Evolutionary conservation across 495 filamentous ascomycete genomes (phyloP), one percentile per base, ranked within the genome.

Genomic region (Penicillium pancosmium): DNA sequence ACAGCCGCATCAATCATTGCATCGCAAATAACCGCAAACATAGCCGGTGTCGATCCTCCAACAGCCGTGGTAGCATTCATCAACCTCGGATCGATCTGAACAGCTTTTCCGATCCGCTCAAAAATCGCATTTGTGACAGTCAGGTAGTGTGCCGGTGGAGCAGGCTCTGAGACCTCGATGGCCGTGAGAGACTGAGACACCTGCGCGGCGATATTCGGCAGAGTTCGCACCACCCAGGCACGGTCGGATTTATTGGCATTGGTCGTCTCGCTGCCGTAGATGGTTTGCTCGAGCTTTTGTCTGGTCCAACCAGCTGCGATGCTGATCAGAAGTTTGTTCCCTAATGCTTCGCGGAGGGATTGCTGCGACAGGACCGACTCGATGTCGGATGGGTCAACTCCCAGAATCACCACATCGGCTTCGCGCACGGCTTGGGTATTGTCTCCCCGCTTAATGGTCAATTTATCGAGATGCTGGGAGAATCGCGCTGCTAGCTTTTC

Each of bases 1-100:
- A 80, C 77, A 3, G 75, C 75, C 0, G 71, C 78, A 57, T 80
- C 78, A 13, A 76, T 66, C 57, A 79, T 63, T 1, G 71, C 75
- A 53, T 80, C 78, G 31, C 71, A 66, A 23, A 78, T 73, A 0
- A 80, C 62, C 0, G 77, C 76, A n/a, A 78, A 73, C 54, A 78
- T 78, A 3, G 76, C 73, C 12, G 77, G 72, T 0, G 73, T 75
- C 0, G 75, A 78, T 0, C 77, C 77, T 3, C 67, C 74, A 3
- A 79, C 61, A 0, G 74, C 76, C 6, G 77, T 75, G 0, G 68
- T 68, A 3, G 68, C 71, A 57, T 78, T 73, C 69, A 79, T 79
- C 44, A 71, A 54, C 8, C 57, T 52, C 3, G 69, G 62, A 0
- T 66, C 64, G 5, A 80, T 63, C 15, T 68, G 67, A 3, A 70